phyloP scores from a whole-genome alignment of 2,329 filamentous ascomycete genomes.

The Colletotrichum karsti region DNA sequence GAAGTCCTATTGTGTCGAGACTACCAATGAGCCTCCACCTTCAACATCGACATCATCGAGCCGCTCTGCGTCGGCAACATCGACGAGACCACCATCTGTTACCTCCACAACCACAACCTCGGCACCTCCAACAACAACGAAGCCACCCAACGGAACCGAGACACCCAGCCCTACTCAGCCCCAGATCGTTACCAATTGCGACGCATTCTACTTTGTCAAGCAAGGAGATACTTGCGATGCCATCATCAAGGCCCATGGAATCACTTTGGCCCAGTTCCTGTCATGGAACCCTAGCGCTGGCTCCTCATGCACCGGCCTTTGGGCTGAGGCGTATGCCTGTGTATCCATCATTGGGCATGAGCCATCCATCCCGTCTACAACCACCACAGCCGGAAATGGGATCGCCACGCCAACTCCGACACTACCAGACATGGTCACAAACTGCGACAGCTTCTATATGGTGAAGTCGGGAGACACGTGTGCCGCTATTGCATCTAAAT shows the following conservation, averaged over 20 bases:
- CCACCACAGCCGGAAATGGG: slow-evolving; percentile 22
- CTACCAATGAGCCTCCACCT: background rate
- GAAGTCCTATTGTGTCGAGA: slow-evolving; percentile 26
- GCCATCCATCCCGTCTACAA: background rate
- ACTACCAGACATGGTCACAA: slow-evolving; percentile 36
- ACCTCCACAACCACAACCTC: background rate
- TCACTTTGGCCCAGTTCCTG: background rate
- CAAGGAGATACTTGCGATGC: slow-evolving; percentile 5
- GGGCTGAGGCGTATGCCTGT: slow-evolving; percentile 9
- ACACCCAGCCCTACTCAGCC: background rate
- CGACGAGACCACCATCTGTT: too few species aligned
- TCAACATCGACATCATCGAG: background rate
- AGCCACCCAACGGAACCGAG: background rate
- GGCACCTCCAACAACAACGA: background rate
- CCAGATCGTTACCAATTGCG: slow-evolving; percentile 22
- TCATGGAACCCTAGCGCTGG: slow-evolving; percentile 15
- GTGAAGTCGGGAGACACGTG: slow-evolving; percentile 30
- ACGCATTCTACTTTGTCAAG: slow-evolving; percentile 21
- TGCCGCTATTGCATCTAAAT: background rate
- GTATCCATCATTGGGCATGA: background rate
- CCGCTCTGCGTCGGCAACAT: background rate
- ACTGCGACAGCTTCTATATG: slow-evolving; percentile 39
- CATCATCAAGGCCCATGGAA: background rate
- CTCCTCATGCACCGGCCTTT: slow-evolving; percentile 8
- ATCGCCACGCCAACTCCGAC: slow-evolving; percentile 38